Evolutionary conservation across 129 eudicot species (phyloP), one percentile per base, ranked within the genome.

Genomic region (Arctium lappa): DNA sequence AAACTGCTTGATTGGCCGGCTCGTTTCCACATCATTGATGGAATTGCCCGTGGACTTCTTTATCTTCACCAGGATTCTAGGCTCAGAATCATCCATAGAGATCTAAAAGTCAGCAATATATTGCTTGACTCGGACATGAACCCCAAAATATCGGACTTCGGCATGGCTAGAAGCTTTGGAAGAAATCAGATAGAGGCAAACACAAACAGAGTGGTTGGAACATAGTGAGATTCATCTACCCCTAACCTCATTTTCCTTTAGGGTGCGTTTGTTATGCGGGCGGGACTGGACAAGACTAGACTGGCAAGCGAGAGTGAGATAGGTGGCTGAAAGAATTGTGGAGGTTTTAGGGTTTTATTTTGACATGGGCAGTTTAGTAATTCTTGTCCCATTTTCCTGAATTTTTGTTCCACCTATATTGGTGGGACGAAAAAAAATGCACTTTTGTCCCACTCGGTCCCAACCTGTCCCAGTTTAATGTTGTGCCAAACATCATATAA

Each of bases 81-180:
- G 42, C 42, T 83, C 72, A 77, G 86, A 68, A 84, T 87, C 39
- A 84, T 87, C 34, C 85, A 87, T 22, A 81, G 88, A 80, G 90
- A 87, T 80, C 88, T 84, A 15, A 84, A 87, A 81, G 90, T 79
- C 42, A 79, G 89, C 73, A 87, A 87, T 63, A 56, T 87, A 69
- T 29, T 83, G 60, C 87, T 86, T 4, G 89, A 87, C 33, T 15
- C 0, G 0, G 48, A 83, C 27, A 68, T 87, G 82, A 87, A 87
- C 82, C 89, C 89, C 6, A 87, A 86, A 40, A 87, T 87, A 56
- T 79, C 87, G 60, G 89, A 87, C 32, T 87, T 87, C n/a, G 89
- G 87, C 66, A 53, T 83, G 72, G 87, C 89, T 12, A 87, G 87
- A 76, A 79, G 77, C 29, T 79, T 80, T 69, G 73, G 89, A 36